Conservation (phyloP, 768 basidiomycete genomes). For the Phlebiopsis flavidoalba region DNA sequence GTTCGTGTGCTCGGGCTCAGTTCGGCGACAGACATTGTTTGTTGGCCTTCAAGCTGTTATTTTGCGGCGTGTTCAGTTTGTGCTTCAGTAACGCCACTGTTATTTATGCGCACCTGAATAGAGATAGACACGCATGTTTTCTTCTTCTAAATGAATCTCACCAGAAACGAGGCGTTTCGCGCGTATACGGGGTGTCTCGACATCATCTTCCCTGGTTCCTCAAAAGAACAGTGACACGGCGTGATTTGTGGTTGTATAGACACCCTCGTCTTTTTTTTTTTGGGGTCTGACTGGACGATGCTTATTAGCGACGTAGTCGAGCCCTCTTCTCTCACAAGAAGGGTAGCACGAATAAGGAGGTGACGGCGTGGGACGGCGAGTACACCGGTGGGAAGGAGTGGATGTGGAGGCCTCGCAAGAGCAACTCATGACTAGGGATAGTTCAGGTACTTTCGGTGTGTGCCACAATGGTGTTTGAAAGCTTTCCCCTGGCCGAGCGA, state of each 20-base stretch:
- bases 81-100: background rate
- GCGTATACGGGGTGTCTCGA: slow-evolving; percentile 39
- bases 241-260: slow-evolving; percentile 36
- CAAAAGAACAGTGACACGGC: slow-evolving; percentile 37
- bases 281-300: slow-evolving; percentile 16
- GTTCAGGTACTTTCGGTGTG: background rate
- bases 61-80: background rate
- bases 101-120: slow-evolving; percentile 35
- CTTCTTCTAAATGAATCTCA: slow-evolving; percentile 35
- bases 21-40: slow-evolving; percentile 12
- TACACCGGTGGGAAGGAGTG: slow-evolving; percentile 43
- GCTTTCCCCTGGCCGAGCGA: background rate
- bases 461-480: background rate
- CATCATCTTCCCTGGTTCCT: slow-evolving; percentile 41
- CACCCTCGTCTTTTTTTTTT: too few relatives aligned
- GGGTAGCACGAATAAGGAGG: slow-evolving; percentile 58
- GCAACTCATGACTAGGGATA: background rate
- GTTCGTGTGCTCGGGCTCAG: background rate
- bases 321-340: slow-evolving; percentile 43
- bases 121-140: slow-evolving; percentile 37
- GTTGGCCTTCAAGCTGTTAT: slow-evolving; percentile 19
- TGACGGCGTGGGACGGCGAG: slow-evolving; percentile 41
- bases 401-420: background rate
- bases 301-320: slow-evolving; percentile 42
- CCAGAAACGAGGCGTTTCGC: slow-evolving; percentile 38